Conservation (phyloP, 2,329 filamentous ascomycete genomes). For the Lecanicillium sp. region DNA sequence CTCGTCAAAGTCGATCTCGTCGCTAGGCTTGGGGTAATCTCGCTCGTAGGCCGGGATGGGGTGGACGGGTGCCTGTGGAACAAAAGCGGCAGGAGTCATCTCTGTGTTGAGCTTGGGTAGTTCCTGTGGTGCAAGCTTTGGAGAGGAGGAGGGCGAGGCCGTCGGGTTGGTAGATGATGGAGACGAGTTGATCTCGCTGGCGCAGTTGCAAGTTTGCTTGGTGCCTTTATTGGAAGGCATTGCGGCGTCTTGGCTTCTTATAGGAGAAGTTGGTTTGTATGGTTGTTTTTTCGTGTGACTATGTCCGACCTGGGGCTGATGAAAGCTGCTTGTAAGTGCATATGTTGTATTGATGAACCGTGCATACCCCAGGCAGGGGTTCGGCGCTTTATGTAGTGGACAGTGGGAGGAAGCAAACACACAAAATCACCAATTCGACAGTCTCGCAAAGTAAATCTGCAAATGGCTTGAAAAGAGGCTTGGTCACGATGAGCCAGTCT, state of each 20-base stretch:
- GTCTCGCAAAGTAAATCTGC: too few relatives aligned
- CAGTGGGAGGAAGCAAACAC: too few relatives aligned
- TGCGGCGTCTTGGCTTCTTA: not conserved
- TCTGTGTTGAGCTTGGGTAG: slow-evolving; percentile 14
- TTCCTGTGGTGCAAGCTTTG: not conserved
- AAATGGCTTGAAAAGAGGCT: too few relatives aligned
- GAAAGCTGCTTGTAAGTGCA: too few relatives aligned
- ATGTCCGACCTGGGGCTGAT: too few relatives aligned
- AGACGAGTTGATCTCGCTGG: not conserved
- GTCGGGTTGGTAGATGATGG: not conserved
- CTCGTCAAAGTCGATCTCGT: slow-evolving; percentile 35
- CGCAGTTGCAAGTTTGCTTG: not conserved
- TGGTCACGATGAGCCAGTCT: not conserved
- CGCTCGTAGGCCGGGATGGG: slow-evolving; percentile 30
- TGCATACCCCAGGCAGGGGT: too few relatives aligned
- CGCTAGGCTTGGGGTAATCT: slow-evolving; percentile 34
- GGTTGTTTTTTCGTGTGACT: slow-evolving; percentile 1
- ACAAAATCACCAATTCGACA: too few relatives aligned
- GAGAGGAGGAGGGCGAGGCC: not conserved
- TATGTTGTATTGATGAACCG: too few relatives aligned
- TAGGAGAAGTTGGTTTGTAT: not conserved
- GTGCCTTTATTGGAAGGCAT: not conserved
- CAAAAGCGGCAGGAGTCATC: not conserved
- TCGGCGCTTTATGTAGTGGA: too few relatives aligned
- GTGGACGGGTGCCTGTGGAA: slow-evolving; percentile 20